Percentiles rank a stretch among this genome's conserved stretches.
These are phyloP conservation scores for Mycena maculata DNA, from an alignment of 768 basidiomycete species.

Conservation along the genomic window DNA sequence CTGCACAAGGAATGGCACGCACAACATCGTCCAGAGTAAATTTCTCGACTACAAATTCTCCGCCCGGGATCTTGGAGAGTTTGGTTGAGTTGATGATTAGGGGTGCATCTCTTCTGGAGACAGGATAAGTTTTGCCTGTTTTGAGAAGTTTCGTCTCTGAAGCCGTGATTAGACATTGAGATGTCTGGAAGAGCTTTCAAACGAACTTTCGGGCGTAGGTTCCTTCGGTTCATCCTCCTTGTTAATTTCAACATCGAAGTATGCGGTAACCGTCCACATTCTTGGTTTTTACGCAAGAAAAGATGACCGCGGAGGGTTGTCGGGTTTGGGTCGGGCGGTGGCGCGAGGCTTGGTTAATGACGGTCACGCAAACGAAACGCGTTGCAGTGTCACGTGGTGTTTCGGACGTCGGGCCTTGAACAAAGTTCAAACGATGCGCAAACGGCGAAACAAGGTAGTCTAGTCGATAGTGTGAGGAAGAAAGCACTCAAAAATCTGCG, in stretches of 20 bases:
- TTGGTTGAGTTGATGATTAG: slow-evolving; percentile 69
- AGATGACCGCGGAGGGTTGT: background rate
- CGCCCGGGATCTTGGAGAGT: slow-evolving; percentile 73
- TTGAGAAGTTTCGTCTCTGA: slow-evolving; percentile 69
- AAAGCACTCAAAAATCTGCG: no score
- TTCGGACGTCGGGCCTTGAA: no score
- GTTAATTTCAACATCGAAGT: background rate
- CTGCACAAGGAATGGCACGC: slow-evolving; percentile 43
- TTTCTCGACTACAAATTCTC: slow-evolving; percentile 64
- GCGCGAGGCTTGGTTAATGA: background rate
- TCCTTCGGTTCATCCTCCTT: no score
- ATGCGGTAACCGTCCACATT: slow-evolving; percentile 22
- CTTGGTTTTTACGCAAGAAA: background rate
- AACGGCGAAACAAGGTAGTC: no score
- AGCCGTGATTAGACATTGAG: background rate
- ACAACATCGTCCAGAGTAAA: slow-evolving; percentile 68
- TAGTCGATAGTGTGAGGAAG: no score
- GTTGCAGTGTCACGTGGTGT: no score
- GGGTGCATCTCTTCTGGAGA: slow-evolving; percentile 69
- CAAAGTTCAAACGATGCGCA: no score
- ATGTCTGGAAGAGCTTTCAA: background rate
- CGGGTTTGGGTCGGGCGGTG: slow-evolving; percentile 5
- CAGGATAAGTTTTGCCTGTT: slow-evolving; percentile 60
- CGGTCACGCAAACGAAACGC: no score
- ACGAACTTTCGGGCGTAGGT: slow-evolving; percentile 1